Conservation (phyloP, 257 asterid species). For the Orobanche coerulescens region DNA sequence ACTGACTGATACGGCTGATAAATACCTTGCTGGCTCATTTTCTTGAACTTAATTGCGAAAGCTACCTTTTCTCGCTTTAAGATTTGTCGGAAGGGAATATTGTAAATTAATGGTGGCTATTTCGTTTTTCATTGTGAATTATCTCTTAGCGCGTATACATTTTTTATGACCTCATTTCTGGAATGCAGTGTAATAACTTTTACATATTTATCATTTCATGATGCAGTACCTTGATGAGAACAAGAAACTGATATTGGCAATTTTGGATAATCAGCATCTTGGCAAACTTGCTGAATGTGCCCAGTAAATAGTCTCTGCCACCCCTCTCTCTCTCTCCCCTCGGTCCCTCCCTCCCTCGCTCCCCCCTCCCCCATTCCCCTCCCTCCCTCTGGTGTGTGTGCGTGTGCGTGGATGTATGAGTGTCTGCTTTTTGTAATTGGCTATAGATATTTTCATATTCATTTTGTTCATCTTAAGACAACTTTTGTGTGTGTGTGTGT, state of each 20-base stretch:
- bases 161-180: slow-evolving; percentile 4
- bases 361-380: no score
- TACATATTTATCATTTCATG: slow-evolving; percentile 11
- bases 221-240: slow-evolving; percentile 93
- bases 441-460: no score
- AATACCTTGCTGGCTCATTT: no score
- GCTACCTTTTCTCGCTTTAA: background rate
- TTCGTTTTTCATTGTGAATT: background rate
- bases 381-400: no score
- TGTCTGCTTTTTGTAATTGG: no score
- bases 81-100: background rate
- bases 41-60: background rate
- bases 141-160: background rate
- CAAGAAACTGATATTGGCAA: slow-evolving; percentile 87
- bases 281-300: slow-evolving; percentile 96
- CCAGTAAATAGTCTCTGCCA: slow-evolving; percentile 71
- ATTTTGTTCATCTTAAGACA: no score
- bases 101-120: slow-evolving; percentile 1
- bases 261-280: slow-evolving; percentile 88
- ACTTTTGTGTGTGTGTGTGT: no score
- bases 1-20: no score
- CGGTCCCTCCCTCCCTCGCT: no score
- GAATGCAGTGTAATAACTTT: background rate
- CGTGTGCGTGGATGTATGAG: no score
- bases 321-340: slow-evolving; percentile 14